Base-by-base conservation (phyloP, 169 alveolate species). In the Plasmodium ovale region DNA sequence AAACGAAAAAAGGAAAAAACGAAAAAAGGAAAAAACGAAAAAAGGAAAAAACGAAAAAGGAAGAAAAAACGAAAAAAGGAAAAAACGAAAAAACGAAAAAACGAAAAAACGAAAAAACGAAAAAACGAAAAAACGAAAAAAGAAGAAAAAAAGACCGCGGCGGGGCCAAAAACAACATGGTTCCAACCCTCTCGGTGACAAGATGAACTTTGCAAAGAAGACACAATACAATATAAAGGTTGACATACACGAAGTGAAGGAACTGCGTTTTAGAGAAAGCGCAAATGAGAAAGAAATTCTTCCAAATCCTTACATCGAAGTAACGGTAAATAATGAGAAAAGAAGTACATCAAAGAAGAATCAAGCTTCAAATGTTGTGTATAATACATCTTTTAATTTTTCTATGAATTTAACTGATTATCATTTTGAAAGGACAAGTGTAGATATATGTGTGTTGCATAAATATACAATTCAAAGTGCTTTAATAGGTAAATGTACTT, bases 231-330 rank as follows among this genome's bases (percentile, higher is more conserved):
- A 85, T 39, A 93, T 95, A 49, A 95, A 95, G 92, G 96, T 95
- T 44, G 97, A 95, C 10, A 91, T 95, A 5, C 97, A 95, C 54
- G 97, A 95, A 87, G 93, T 94, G 44, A 93, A 94, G 89, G 97
- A 95, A 33, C 91, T 95, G 79, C 70, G 93, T 59, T 95, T 94
- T 87, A 93, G 92, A 65, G 97, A 94, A 60, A 95, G 96, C 23
- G 85, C 91, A 6, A 87, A 94, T 16, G 96, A 94, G 58, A 87
- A 74, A 60, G 95, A 95, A 27, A 89, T 93, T 39, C 92, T 95
- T 9, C 97, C 97, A 0, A 94, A 94, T 60, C 95, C 95, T 16
- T 93, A 92, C 70, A 72, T 95, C 31, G 92, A 79, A 31, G 93
- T 93, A 21, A 88, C 84, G 71, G 89, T 92, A 5, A 89, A 93